A percentile compares a stretch with the other conserved stretches of the same genome.
phyloP scores from a whole-genome alignment of 1,284 basidiomycete species.

The Apiotrichum brassicae region DNA sequence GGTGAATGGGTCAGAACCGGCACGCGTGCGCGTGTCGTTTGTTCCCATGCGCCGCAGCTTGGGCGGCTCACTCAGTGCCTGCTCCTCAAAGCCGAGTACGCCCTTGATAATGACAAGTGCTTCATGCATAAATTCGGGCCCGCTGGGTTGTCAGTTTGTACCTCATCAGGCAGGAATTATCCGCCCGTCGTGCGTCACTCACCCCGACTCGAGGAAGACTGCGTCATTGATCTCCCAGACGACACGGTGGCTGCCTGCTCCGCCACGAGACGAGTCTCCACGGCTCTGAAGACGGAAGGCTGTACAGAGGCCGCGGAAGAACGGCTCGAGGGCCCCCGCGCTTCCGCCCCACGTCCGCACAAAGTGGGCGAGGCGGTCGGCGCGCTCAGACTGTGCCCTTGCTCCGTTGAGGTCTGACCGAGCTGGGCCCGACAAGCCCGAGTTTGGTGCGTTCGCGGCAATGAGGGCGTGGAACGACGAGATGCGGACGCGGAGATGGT shows the following conservation, averaged over 20 bases:
- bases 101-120: slow-evolving; percentile 40
- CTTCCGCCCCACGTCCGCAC: slow-evolving; percentile 33
- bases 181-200: slow-evolving; percentile 14
- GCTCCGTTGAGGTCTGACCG: slow-evolving; percentile 21
- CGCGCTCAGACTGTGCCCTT: slow-evolving; percentile 29
- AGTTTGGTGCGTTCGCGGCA: slow-evolving; percentile 27
- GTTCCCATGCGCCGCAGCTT: slow-evolving; percentile 20
- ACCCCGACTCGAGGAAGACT: slow-evolving; percentile 44
- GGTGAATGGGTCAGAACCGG: slow-evolving; percentile 36
- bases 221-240: slow-evolving; percentile 47
- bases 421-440: slow-evolving; percentile 28
- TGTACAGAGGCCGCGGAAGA: slow-evolving; percentile 39
- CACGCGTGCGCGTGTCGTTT: slow-evolving; percentile 1
- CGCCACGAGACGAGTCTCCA: slow-evolving; percentile 22
- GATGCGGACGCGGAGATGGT: slow-evolving; percentile 37
- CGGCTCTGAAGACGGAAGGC: slow-evolving; percentile 34
- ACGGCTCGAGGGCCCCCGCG: slow-evolving; percentile 37
- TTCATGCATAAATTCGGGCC: slow-evolving; percentile 43
- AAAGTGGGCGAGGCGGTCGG: slow-evolving; percentile 26
- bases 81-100: slow-evolving; percentile 39
- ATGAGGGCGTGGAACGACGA: slow-evolving; percentile 41
- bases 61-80: slow-evolving; percentile 32
- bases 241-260: slow-evolving; percentile 28
- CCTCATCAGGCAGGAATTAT: too few species aligned
- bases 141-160: slow-evolving; percentile 16